These are phyloP conservation scores for Myriosclerotinia duriaeana DNA, from an alignment of 2,329 filamentous ascomycete genomes.

Conservation along the genomic window DNA sequence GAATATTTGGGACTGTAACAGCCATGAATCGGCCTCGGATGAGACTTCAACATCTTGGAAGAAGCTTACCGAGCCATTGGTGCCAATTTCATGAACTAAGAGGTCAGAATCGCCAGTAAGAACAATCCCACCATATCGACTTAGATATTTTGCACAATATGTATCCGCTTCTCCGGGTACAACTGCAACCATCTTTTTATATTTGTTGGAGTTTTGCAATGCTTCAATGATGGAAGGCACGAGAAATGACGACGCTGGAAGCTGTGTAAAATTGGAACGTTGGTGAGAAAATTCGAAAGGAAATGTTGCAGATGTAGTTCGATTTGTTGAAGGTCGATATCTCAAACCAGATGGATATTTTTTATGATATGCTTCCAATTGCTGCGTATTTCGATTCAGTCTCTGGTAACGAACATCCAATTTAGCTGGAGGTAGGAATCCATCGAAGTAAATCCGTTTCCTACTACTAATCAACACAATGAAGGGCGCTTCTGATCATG, in stretches of 20 bases:
- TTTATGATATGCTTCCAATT: conserved; percentile 34
- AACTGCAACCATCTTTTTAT: conserved; percentile 50
- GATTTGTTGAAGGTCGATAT: conserved; percentile 23
- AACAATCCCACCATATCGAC: conserved; percentile 54
- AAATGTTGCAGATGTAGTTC: conserved; percentile 14
- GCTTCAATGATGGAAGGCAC: conserved; percentile 75
- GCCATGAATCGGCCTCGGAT: conserved; percentile 25
- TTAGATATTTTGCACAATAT: conserved; percentile 69
- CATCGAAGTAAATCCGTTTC: conserved; percentile 80
- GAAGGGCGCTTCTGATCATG: neutral
- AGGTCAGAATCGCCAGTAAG: conserved; percentile 89
- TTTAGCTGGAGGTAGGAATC: conserved; percentile 62
- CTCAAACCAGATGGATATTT: conserved; percentile 25
- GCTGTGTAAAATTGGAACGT: conserved; percentile 34
- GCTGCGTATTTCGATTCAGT: conserved; percentile 33
- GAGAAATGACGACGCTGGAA: conserved; percentile 62
- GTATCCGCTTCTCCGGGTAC: conserved; percentile 83
- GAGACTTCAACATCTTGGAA: conserved; percentile 57
- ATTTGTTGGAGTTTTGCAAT: conserved; percentile 50
- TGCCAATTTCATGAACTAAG: conserved; percentile 68
- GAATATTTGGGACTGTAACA: conserved; percentile 39
- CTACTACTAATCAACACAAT: conserved; percentile 44
- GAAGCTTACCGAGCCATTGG: conserved; percentile 62
- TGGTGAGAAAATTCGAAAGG: conserved; percentile 32
- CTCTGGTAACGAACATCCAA: conserved; percentile 34